These are phyloP conservation scores for Coniochaeta pulveracea DNA, from an alignment of 2,329 filamentous ascomycete species.

Conservation along the genomic window DNA sequence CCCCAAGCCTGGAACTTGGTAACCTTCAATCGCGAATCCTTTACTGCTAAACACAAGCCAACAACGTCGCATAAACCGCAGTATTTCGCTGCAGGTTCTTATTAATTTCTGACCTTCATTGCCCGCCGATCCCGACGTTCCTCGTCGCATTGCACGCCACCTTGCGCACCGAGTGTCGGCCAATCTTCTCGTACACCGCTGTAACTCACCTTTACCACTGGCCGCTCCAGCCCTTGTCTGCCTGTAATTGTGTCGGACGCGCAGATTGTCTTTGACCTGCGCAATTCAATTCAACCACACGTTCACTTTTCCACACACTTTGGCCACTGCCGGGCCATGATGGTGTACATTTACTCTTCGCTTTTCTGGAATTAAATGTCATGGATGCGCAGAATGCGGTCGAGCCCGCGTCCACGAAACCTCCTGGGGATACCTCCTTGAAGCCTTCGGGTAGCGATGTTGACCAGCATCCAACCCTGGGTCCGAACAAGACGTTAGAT, in stretches of 20 bases:
- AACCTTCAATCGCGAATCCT: too few relatives aligned
- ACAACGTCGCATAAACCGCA: too few relatives aligned
- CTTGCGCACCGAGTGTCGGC: too few relatives aligned
- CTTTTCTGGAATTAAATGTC: conserved; percentile 49
- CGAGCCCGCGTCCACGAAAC: conserved; percentile 51
- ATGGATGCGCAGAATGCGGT: conserved; percentile 60
- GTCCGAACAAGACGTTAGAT: conserved; percentile 16
- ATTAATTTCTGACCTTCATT: too few relatives aligned
- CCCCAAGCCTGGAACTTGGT: too few relatives aligned
- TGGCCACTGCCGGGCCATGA: conserved; percentile 37
- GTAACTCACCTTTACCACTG: too few relatives aligned
- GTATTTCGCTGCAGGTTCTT: too few relatives aligned
- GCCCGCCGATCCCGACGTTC: too few relatives aligned
- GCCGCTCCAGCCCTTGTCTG: too few relatives aligned
- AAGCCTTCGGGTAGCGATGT: conserved; percentile 28
- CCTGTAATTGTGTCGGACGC: conserved; percentile 3
- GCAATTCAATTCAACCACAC: conserved; percentile 12
- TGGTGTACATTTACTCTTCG: conserved; percentile 42
- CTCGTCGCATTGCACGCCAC: too few relatives aligned
- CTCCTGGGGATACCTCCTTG: conserved; percentile 36
- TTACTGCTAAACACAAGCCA: too few relatives aligned
- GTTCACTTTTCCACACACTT: conserved; percentile 12
- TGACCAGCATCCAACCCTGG: conserved; percentile 17
- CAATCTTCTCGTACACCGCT: too few relatives aligned
- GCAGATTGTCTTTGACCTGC: conserved; percentile 7